A percentile compares a stretch with the other conserved stretches of the same genome.
Conservation (phyloP, 139 green algal genomes). For the Nannochloris sp. region DNA sequence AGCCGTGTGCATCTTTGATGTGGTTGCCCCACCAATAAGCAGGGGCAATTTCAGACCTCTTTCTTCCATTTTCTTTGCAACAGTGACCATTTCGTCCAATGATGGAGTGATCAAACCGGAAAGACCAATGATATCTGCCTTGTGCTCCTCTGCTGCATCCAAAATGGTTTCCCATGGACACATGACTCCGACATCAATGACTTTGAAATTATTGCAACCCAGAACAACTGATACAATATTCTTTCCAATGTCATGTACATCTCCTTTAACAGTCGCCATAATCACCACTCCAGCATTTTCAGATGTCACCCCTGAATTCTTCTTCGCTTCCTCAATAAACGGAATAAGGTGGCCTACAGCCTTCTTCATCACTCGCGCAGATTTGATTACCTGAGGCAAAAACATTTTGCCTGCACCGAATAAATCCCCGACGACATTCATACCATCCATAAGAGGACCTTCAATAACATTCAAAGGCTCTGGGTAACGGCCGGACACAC, state of each 20-base stretch:
- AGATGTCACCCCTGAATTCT: conserved; percentile 29
- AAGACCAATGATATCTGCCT: conserved; percentile 94
- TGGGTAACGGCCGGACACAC: conserved; percentile 53
- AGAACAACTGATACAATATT: conserved; percentile 98
- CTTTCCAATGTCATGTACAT: conserved; percentile 99
- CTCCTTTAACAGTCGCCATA: conserved; percentile 96
- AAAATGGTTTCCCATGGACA: conserved; percentile 91
- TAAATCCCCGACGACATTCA: conserved; percentile 98
- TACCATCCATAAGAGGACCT: conserved; percentile 96
- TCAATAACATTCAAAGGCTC: conserved; percentile 92
- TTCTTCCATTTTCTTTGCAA: conserved; percentile 92
- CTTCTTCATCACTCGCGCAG: conserved; percentile 97
- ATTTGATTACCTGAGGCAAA: conserved; percentile 98
- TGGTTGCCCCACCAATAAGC: conserved; percentile 95
- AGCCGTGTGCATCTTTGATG: conserved; percentile 97
- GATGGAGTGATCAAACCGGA: conserved; percentile 95
- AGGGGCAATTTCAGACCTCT: conserved; percentile 77
- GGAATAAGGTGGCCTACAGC: conserved; percentile 93
- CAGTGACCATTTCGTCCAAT: conserved; percentile 97
- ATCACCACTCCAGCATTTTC: conserved; percentile 84
- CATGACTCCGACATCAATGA: conserved; percentile 96
- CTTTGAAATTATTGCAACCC: conserved; percentile 99
- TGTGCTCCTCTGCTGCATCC: conserved; percentile 73
- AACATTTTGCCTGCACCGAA: conserved; percentile 99
- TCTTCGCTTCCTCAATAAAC: conserved; percentile 98